These are phyloP conservation scores for Colletotrichum scovillei DNA, from an alignment of 2,329 filamentous ascomycete genomes.

Conservation along the genomic window DNA sequence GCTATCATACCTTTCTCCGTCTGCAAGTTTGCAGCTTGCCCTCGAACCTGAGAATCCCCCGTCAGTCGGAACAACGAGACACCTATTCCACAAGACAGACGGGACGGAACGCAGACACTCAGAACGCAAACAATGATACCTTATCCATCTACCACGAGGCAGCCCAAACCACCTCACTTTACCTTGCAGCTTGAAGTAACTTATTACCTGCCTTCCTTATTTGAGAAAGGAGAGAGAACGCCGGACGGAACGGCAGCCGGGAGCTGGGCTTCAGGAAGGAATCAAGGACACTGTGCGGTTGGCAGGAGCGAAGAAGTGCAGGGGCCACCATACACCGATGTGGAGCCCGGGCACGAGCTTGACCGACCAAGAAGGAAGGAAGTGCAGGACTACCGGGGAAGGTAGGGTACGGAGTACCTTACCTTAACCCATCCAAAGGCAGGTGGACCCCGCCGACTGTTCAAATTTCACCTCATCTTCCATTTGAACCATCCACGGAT, in stretches of 20 bases:
- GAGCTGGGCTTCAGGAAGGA: background rate
- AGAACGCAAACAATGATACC: background rate
- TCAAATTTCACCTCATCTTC: background rate
- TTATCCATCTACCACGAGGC: background rate
- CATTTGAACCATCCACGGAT: too few species aligned
- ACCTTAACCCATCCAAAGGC: background rate
- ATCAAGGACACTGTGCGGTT: background rate
- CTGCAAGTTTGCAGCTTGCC: too few species aligned
- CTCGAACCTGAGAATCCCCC: too few species aligned
- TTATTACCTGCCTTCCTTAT: background rate
- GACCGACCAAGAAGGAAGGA: too few species aligned
- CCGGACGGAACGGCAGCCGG: background rate
- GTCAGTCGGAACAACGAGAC: too few species aligned
- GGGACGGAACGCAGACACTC: background rate
- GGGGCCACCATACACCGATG: constrained; percentile 20
- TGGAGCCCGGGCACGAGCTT: constrained; percentile 7
- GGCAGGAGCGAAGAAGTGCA: background rate
- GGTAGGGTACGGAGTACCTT: too few species aligned
- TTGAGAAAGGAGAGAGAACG: background rate
- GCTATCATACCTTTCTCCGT: too few species aligned
- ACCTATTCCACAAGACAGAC: background rate
- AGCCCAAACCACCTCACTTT: background rate
- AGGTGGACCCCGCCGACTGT: background rate
- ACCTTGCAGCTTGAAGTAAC: background rate
- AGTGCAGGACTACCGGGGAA: background rate